Base-by-base conservation (phyloP, 2,329 filamentous ascomycete species). In the Raffaelea albimanens region DNA sequence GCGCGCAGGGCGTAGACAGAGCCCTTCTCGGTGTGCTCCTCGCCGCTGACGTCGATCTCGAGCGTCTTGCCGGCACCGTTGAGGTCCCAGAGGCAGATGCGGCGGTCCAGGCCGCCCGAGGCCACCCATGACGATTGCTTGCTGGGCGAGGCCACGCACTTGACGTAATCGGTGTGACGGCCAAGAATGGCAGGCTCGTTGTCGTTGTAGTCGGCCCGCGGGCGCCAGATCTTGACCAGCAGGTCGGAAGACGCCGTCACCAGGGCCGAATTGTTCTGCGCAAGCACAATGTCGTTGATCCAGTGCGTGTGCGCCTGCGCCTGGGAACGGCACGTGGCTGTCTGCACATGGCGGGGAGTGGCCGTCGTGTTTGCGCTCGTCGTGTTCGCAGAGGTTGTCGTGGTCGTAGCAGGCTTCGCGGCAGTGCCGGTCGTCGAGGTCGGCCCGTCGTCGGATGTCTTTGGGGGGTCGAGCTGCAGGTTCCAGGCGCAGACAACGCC, bases 401-500 rank as follows among this genome's bases (percentile, higher is more conserved):
- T 49, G 44, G 5, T 22, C 10, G 40, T 16, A 25, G 18, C n/a
- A 7, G n/a, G 46, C 43, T 52, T 52, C 41, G 33, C 47, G 33
- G 52, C 56, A 49, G 47, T 41, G 49, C 45, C 58, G 55, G 21
- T 42, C 14, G 36, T 19, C 34, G 18, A 19, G 19, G 20, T 16
- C 33, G 22, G 29, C 16, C 23, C 23, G 13, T 49, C 31, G 22
- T 43, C 31, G 41, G 16, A 18, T 44, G 25, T 4, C 3, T 29
- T 52, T 34, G 47, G 36, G 41, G 86, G 71, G 61, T 88, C 76
- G 59, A 87, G 78, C 59, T 87, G 79, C 46, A 96, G 71, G 65
- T 97, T 83, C 93, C 93, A 98, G 52, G 91, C 88, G 69, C 93
- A 98, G 56, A 98, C 84, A 44, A 93, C 85, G 57, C 93, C 93